Conservation (phyloP, 2,329 filamentous ascomycete genomes). For the Penicillium decumbens region DNA sequence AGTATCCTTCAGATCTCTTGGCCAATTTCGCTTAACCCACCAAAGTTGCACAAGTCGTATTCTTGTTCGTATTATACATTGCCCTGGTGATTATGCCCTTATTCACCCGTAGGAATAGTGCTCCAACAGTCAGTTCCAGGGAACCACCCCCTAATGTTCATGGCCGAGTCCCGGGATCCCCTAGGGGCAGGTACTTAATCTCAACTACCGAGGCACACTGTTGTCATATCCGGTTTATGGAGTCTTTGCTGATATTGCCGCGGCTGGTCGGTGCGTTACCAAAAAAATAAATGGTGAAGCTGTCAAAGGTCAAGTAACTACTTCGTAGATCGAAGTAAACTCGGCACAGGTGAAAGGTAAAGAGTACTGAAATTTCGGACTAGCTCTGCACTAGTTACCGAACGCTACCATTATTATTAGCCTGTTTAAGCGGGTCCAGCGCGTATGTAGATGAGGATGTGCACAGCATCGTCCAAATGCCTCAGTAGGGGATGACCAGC, state of each 20-base stretch:
- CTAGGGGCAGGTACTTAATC: background rate
- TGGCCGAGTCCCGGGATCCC: background rate
- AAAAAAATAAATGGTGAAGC: background rate
- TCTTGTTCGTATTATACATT: conserved; percentile 4
- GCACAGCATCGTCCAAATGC: conserved; percentile 6
- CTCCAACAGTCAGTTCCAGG: background rate
- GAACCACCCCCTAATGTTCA: background rate
- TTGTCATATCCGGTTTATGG: background rate
- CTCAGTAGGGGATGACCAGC: conserved; percentile 12
- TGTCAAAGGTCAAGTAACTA: no score
- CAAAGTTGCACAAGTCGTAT: conserved; percentile 14
- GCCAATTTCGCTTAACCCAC: conserved; percentile 34
- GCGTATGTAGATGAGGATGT: conserved; percentile 13
- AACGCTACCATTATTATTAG: background rate
- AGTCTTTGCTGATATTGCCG: background rate
- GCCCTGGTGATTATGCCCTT: background rate
- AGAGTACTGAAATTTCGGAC: conserved; percentile 1
- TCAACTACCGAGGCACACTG: background rate
- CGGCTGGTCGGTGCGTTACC: background rate
- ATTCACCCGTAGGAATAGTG: background rate
- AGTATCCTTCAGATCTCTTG: conserved; percentile 19
- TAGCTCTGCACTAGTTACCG: background rate
- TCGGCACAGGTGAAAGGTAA: background rate
- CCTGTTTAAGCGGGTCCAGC: conserved; percentile 5
- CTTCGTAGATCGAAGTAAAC: background rate